Evolutionary conservation across 2,329 filamentous ascomycete genomes (phyloP).

Genomic region (Aspergillus cejpii): DNA sequence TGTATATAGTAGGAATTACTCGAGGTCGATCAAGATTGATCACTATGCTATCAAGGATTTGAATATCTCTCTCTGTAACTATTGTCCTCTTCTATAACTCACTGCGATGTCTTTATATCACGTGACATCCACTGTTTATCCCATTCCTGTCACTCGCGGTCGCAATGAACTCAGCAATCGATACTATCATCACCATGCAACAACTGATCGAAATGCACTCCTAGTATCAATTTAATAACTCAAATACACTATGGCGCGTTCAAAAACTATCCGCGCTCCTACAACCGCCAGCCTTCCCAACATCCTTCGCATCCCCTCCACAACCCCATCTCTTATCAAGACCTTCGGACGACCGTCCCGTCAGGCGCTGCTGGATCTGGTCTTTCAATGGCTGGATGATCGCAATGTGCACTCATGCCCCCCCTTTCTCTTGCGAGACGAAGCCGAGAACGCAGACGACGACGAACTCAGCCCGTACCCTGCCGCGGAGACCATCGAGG

Average conservation of each 20-base stretch:
- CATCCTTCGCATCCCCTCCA: conserved; percentile 59
- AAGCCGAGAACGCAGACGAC: conserved; percentile 47
- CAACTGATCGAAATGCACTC: no score
- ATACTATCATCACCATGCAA: no score
- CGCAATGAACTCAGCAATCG: no score
- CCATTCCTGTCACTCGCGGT: no score
- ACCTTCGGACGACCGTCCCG: conserved; percentile 64
- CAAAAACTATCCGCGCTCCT: conserved; percentile 47
- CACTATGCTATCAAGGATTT: no score
- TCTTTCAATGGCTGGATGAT: conserved; percentile 69
- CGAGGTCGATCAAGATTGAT: no score
- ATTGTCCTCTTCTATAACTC: no score
- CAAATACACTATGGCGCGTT: conserved; percentile 28
- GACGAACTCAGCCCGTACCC: conserved; percentile 63
- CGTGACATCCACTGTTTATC: no score
- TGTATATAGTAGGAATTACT: no score
- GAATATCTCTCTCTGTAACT: no score
- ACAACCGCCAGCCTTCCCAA: conserved; percentile 67
- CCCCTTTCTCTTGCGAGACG: conserved; percentile 52
- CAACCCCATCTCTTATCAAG: conserved; percentile 59
- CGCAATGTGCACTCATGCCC: conserved; percentile 54
- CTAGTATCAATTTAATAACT: no score
- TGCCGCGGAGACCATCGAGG: conserved; percentile 57
- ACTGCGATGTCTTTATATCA: no score
- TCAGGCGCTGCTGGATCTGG: conserved; percentile 63